Percentiles rank a stretch among this genome's conserved stretches.
Evolutionary conservation across 164 flowering plant species (phyloP).

Genomic region (Chimonanthus salicifolius): DNA sequence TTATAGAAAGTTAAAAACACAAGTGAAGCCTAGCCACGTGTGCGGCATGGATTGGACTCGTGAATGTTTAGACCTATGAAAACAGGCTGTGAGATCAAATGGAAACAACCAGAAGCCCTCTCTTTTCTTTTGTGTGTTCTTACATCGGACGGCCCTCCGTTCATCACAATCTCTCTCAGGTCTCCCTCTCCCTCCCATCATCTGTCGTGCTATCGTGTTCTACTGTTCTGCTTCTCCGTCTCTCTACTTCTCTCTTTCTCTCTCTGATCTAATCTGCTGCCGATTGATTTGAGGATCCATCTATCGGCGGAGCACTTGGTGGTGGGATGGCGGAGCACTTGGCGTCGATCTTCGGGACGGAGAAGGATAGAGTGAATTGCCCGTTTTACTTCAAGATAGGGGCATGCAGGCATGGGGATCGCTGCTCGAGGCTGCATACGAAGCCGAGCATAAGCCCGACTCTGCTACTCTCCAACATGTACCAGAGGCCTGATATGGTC

Average conservation of each 20-base stretch:
- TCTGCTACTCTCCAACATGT: constrained; percentile 62
- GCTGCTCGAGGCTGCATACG: constrained; percentile 68
- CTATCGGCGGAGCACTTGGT: not conserved
- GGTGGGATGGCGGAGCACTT: constrained; percentile 85
- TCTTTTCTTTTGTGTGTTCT: too few species aligned
- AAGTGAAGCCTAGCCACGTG: not conserved
- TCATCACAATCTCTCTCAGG: not conserved
- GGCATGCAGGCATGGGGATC: constrained; percentile 66
- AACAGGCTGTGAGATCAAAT: too few species aligned
- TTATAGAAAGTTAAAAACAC: too few species aligned
- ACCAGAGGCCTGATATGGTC: constrained; percentile 69
- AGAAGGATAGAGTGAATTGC: constrained; percentile 90
- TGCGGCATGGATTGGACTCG: not conserved
- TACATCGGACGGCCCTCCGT: not conserved
- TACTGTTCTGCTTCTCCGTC: not conserved
- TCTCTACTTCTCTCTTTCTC: not conserved
- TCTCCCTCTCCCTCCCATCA: not conserved
- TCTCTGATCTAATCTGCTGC: not conserved
- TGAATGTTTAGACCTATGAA: too few species aligned
- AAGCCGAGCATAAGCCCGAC: constrained; percentile 67
- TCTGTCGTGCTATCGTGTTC: not conserved
- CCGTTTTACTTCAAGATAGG: constrained; percentile 98
- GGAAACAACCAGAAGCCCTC: too few species aligned
- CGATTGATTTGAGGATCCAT: not conserved
- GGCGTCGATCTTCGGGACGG: constrained; percentile 89